These are phyloP conservation scores for Cadophora gregata DNA, from an alignment of 2,329 filamentous ascomycete genomes.

Conservation along the genomic window DNA sequence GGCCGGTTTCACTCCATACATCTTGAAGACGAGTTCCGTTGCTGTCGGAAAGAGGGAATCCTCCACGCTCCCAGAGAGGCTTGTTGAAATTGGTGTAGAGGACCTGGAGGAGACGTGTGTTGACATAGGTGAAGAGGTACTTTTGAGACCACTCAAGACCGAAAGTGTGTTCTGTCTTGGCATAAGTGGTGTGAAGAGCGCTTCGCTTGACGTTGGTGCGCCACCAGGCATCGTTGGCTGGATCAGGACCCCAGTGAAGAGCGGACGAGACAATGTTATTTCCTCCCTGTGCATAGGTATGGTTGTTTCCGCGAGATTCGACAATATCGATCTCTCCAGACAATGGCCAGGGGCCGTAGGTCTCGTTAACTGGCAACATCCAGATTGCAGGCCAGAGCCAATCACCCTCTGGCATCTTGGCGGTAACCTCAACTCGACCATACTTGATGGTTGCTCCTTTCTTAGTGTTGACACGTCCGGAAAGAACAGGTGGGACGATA, in stretches of 20 bases:
- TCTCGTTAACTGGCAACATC: conserved; percentile 78
- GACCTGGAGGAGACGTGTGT: conserved; percentile 79
- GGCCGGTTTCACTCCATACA: conserved; percentile 67
- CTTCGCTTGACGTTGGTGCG: conserved; percentile 78
- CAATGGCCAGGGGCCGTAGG: conserved; percentile 77
- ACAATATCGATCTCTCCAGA: conserved; percentile 86
- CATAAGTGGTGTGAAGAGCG: conserved; percentile 77
- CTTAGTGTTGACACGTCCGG: conserved; percentile 79
- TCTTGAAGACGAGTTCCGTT: conserved; percentile 71
- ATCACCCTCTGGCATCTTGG: conserved; percentile 77
- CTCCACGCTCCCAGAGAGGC: conserved; percentile 71
- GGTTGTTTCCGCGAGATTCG: conserved; percentile 83
- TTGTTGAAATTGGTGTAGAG: conserved; percentile 77
- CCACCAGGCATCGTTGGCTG: conserved; percentile 80
- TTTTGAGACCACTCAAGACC: conserved; percentile 88
- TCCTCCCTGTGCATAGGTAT: conserved; percentile 75
- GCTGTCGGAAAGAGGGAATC: conserved; percentile 66
- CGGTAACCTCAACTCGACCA: conserved; percentile 80
- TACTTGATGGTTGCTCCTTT: conserved; percentile 76
- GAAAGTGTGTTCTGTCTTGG: conserved; percentile 73
- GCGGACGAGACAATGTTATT: conserved; percentile 82
- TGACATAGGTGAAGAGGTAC: conserved; percentile 86
- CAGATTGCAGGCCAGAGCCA: conserved; percentile 95
- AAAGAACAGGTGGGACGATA: conserved; percentile 78
- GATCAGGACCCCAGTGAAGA: conserved; percentile 81